Conservation (phyloP, 1,139 yeast genomes). For the Cylindricascospora bacillispora region DNA sequence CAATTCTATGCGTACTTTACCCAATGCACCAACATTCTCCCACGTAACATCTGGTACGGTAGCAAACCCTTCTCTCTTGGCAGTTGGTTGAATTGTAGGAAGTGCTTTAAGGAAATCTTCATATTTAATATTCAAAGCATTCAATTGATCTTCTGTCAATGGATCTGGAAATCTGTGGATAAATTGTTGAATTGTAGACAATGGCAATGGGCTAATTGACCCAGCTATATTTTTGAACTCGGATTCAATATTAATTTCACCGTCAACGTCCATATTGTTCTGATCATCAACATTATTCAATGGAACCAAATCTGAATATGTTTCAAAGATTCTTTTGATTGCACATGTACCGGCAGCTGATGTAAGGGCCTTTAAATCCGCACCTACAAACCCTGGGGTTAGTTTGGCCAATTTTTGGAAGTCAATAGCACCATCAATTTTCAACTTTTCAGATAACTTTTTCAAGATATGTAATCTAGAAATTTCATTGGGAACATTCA, state of each 20-base stretch:
- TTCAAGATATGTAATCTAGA: constrained; percentile 66
- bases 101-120: constrained; percentile 75
- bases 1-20: constrained; percentile 68
- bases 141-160: constrained; percentile 59
- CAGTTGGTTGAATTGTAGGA: constrained; percentile 93
- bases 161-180: constrained; percentile 68
- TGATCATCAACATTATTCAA: constrained; percentile 4
- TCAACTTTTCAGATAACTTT: constrained; percentile 57
- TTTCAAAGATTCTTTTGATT: constrained; percentile 68
- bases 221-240: constrained; percentile 23
- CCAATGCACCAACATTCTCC: constrained; percentile 87
- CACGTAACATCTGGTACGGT: constrained; percentile 97
- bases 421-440: constrained; percentile 60
- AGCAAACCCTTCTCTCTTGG: constrained; percentile 97
- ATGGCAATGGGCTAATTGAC: constrained; percentile 24
- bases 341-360: constrained; percentile 96
- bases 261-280: constrained; percentile 34
- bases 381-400: constrained; percentile 98
- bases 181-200: constrained; percentile 64
- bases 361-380: constrained; percentile 85
- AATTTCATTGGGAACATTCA: constrained; percentile 82
- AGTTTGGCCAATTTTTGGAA: constrained; percentile 66
- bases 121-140: constrained; percentile 58
- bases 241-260: constrained; percentile 5
- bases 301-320: constrained; percentile 22